These are phyloP conservation scores for Talaromyces funiculosus DNA, from an alignment of 2,329 filamentous ascomycete species.

Conservation along the genomic window DNA sequence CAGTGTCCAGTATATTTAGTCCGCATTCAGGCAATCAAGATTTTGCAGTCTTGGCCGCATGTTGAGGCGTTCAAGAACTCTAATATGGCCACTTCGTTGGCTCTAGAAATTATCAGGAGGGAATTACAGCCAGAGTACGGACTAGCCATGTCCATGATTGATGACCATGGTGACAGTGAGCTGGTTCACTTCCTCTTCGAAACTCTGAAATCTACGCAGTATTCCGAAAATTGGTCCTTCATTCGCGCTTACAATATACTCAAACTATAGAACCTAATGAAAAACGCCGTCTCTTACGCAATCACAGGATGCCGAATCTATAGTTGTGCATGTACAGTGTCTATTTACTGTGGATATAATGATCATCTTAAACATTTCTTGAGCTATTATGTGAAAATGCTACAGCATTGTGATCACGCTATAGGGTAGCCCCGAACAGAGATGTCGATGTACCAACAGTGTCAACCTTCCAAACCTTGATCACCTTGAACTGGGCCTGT, in stretches of 20 bases:
- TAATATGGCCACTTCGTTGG: conserved; percentile 4
- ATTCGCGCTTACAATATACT: background rate
- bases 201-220: background rate
- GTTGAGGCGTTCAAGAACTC: background rate
- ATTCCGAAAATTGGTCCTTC: background rate
- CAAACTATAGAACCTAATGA: background rate
- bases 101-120: background rate
- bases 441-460: background rate
- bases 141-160: background rate
- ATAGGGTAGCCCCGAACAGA: conserved; percentile 5
- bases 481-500: conserved; percentile 16
- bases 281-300: too few relatives aligned
- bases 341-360: background rate
- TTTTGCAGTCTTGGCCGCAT: conserved; percentile 4
- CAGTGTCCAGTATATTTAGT: background rate
- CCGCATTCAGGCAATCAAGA: conserved; percentile 2
- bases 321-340: background rate
- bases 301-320: too few relatives aligned
- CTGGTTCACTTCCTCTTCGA: background rate
- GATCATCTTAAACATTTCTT: background rate
- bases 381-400: background rate
- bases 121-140: background rate
- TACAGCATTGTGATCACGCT: background rate
- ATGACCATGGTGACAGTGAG: background rate
- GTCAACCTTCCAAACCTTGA: background rate